Evolutionary conservation across 192 early-diverging fungal genomes (phyloP).

Genomic region (Dissophora ornata): DNA sequence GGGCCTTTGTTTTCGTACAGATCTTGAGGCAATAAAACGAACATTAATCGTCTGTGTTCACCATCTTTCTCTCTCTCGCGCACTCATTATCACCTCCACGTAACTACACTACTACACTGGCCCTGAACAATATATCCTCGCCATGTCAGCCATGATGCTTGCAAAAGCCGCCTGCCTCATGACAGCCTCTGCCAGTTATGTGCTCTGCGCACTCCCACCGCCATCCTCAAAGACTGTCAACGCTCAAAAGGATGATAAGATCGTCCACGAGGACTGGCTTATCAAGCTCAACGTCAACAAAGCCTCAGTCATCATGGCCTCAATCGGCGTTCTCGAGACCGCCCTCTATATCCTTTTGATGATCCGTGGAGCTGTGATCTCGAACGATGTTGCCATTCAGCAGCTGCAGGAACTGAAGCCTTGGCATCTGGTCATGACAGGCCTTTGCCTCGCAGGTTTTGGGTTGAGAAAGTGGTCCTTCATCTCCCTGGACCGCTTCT

Average conservation of each 20-base stretch:
- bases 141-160: background rate
- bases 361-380: background rate
- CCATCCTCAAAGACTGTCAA: conserved; percentile 4
- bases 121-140: too few relatives aligned
- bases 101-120: too few relatives aligned
- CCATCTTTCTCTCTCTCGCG: too few relatives aligned
- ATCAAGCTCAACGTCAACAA: background rate
- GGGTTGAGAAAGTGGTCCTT: conserved; percentile 33
- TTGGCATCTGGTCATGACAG: conserved; percentile 12
- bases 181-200: background rate
- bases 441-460: background rate
- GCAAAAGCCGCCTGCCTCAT: conserved; percentile 8
- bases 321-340: background rate
- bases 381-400: background rate
- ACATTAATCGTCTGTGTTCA: too few relatives aligned
- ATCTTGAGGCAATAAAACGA: too few relatives aligned
- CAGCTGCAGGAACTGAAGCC: conserved; percentile 1
- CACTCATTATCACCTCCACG: too few relatives aligned
- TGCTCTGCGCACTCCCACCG: background rate
- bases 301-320: background rate
- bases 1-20: too few relatives aligned
- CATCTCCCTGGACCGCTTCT: conserved; percentile 24
- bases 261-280: background rate
- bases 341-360: background rate
- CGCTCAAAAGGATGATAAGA: conserved; percentile 5